Conservation (phyloP, 2,329 filamentous ascomycete genomes). For the Hymenoscyphus albidus region DNA sequence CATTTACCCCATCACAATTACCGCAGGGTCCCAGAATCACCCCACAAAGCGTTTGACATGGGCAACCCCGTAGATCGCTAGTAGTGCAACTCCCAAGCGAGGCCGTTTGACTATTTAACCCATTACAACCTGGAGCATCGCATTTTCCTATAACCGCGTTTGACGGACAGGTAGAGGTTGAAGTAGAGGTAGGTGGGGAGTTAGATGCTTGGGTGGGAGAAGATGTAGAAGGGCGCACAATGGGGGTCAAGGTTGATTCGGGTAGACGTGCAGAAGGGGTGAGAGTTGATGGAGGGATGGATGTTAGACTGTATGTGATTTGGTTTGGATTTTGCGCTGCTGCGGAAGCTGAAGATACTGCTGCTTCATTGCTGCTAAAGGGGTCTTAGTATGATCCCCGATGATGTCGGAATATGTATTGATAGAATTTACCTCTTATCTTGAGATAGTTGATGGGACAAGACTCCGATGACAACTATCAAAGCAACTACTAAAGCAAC, state of each 20-base stretch:
- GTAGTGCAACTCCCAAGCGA: slow-evolving; percentile 3
- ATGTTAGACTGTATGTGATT: background rate
- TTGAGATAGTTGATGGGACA: slow-evolving; percentile 3
- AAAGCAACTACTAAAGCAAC: background rate
- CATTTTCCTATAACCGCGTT: slow-evolving; percentile 1
- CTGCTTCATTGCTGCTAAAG: background rate
- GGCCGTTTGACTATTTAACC: slow-evolving; percentile 9
- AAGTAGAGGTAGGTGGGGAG: background rate
- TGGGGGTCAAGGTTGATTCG: background rate
- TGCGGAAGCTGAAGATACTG: background rate
- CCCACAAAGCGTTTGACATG: slow-evolving; percentile 11
- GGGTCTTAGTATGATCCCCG: background rate
- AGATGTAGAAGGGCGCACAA: background rate
- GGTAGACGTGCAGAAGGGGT: background rate
- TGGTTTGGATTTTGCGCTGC: background rate
- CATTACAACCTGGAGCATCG: slow-evolving; percentile 5
- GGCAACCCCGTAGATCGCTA: slow-evolving; percentile 4
- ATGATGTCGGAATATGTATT: background rate
- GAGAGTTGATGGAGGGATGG: background rate
- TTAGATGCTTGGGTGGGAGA: background rate
- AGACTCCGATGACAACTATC: background rate
- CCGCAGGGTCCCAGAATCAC: slow-evolving; percentile 6
- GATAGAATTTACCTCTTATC: background rate
- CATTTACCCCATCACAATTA: slow-evolving; percentile 8
- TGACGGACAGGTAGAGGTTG: background rate